These are phyloP conservation scores for Calonectria hawksworthii DNA, from an alignment of 2,329 filamentous ascomycete species.

Conservation along the genomic window DNA sequence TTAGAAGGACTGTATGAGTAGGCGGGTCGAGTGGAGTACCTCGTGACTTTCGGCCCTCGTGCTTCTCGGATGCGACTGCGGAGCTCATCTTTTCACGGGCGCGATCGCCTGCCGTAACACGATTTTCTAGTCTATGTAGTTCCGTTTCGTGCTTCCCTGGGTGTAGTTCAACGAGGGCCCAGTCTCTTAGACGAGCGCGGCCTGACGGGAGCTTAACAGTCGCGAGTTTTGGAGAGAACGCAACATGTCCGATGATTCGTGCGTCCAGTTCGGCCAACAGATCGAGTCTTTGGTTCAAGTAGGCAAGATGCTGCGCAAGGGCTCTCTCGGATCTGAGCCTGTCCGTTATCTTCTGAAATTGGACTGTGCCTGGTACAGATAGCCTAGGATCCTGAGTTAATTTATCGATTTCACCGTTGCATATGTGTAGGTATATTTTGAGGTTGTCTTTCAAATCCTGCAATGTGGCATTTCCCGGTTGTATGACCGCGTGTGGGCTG, in stretches of 20 bases:
- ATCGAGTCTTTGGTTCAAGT: neutral
- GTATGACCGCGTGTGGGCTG: neutral
- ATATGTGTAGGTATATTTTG: neutral
- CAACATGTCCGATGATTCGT: conserved; percentile 19
- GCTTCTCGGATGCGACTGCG: neutral
- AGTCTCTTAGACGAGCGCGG: conserved; percentile 14
- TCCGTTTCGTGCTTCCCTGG: neutral
- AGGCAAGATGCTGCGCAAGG: neutral
- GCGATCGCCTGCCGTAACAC: neutral
- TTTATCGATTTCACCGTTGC: neutral
- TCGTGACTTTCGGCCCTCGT: too few relatives aligned
- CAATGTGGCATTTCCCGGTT: conserved; percentile 5
- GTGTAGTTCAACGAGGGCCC: conserved; percentile 29
- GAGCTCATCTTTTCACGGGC: too few relatives aligned
- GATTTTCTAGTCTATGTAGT: neutral
- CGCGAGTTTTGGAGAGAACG: conserved; percentile 7
- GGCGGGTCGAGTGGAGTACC: neutral
- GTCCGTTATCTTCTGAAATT: too few relatives aligned
- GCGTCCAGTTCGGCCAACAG: neutral
- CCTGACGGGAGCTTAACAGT: neutral
- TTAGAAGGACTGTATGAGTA: neutral
- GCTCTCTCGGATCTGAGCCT: neutral
- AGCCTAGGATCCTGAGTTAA: neutral
- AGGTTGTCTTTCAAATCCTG: neutral
- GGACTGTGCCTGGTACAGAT: too few relatives aligned